Conservation (phyloP, 2,329 filamentous ascomycete genomes). For the Biscogniauxia mediterranea region DNA sequence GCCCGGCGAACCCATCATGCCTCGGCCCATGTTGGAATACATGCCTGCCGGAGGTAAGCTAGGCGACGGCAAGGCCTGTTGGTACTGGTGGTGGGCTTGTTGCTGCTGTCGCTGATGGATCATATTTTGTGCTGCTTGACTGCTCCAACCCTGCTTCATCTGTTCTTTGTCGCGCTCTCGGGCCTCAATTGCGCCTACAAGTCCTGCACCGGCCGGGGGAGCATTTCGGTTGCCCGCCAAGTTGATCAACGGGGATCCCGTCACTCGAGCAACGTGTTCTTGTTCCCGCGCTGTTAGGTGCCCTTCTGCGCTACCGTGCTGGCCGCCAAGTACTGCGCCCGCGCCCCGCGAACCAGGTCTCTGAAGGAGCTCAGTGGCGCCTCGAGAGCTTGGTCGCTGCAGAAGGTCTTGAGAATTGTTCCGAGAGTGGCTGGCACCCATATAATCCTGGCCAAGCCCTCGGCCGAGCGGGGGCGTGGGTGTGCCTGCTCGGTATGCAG, state of each 20-base stretch:
- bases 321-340: constrained; percentile 44
- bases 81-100: constrained; percentile 39
- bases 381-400: constrained; percentile 33
- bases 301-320: constrained; percentile 45
- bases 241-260: constrained; percentile 72
- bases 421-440: constrained; percentile 41
- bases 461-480: constrained; percentile 44
- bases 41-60: constrained; percentile 30
- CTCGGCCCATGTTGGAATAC: constrained; percentile 33
- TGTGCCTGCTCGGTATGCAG: constrained; percentile 38
- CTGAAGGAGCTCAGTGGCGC: constrained; percentile 39
- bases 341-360: constrained; percentile 56
- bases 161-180: constrained; percentile 76
- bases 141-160: constrained; percentile 66
- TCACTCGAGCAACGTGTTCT: constrained; percentile 81
- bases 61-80: constrained; percentile 26
- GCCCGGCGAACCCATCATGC: constrained; percentile 4
- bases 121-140: constrained; percentile 69
- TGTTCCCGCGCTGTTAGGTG: constrained; percentile 84
- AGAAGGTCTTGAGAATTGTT: constrained; percentile 43
- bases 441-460: constrained; percentile 41
- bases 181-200: constrained; percentile 77
- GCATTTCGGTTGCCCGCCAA: constrained; percentile 57
- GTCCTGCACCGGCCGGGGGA: constrained; percentile 53
- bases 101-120: constrained; percentile 65